phyloP scores from a whole-genome alignment of 306 rosid genomes.

The Quercus bicolor region DNA sequence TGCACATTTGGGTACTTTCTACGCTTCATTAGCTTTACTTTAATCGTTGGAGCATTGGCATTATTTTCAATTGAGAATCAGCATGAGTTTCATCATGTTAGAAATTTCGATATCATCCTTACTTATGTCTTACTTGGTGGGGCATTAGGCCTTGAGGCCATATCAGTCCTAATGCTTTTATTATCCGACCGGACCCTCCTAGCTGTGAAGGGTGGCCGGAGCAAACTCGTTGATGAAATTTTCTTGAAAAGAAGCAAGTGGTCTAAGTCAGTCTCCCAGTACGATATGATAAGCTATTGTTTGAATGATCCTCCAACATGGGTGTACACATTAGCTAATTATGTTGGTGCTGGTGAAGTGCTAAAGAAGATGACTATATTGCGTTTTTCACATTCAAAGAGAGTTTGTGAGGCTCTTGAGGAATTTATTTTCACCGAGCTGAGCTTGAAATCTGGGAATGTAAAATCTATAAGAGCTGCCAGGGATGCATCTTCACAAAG shows the following conservation, averaged over 20 bases:
- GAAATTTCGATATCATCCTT: background rate
- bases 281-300: slow-evolving; percentile 18
- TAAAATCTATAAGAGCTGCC: background rate
- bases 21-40: background rate
- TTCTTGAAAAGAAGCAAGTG: background rate
- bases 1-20: background rate
- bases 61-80: background rate
- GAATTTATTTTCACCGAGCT: slow-evolving; percentile 8
- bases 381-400: background rate
- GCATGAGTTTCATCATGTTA: background rate
- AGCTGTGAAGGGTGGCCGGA: background rate
- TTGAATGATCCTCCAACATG: background rate
- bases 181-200: slow-evolving; percentile 7
- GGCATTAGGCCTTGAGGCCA: background rate
- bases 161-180: background rate
- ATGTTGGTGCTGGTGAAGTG: background rate
- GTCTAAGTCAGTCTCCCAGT: slow-evolving; percentile 18
- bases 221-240: background rate
- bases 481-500: slow-evolving; percentile 13
- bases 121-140: background rate
- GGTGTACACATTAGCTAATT: background rate
- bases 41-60: background rate
- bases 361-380: background rate
- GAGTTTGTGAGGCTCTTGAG: background rate
- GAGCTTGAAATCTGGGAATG: background rate